phyloP scores from a whole-genome alignment of 2,329 filamentous ascomycete species.

The Chrysoporthe puriensis region DNA sequence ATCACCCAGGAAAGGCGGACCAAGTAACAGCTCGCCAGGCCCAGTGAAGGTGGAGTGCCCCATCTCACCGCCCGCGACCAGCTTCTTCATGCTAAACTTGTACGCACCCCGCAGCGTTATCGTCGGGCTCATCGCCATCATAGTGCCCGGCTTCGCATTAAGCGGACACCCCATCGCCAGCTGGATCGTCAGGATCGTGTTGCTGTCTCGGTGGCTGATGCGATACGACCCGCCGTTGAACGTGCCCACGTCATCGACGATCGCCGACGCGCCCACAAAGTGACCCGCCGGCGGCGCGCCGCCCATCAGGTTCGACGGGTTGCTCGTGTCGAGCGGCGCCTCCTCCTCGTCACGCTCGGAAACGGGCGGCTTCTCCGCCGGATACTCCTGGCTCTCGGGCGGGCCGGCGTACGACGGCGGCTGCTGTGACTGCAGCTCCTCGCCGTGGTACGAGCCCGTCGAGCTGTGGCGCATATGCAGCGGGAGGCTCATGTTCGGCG shows the following conservation, averaged over 20 bases:
- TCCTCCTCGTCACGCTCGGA: slow-evolving; percentile 31
- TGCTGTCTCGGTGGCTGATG: slow-evolving; percentile 89
- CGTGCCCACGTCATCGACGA: slow-evolving; percentile 85
- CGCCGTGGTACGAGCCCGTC: slow-evolving; percentile 30
- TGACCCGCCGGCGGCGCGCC: slow-evolving; percentile 52
- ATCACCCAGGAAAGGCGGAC: slow-evolving; percentile 37
- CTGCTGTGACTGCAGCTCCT: slow-evolving; percentile 30
- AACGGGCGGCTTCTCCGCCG: slow-evolving; percentile 35
- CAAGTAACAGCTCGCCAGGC: slow-evolving; percentile 83
- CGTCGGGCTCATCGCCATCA: slow-evolving; percentile 94
- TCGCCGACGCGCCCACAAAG: slow-evolving; percentile 66
- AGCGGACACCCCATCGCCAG: slow-evolving; percentile 87
- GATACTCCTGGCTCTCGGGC: slow-evolving; percentile 33
- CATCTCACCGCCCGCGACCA: slow-evolving; percentile 83
- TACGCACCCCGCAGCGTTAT: slow-evolving; percentile 81
- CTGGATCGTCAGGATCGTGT: slow-evolving; percentile 87
- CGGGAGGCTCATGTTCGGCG: slow-evolving; percentile 40
- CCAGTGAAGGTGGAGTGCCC: slow-evolving; percentile 80
- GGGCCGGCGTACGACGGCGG: slow-evolving; percentile 40
- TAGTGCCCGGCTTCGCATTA: slow-evolving; percentile 75
- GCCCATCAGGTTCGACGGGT: slow-evolving; percentile 40
- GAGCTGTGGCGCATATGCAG: slow-evolving; percentile 41
- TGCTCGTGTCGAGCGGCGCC: slow-evolving; percentile 34
- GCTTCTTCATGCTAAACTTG: slow-evolving; percentile 89
- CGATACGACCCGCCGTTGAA: slow-evolving; percentile 96